Base-by-base conservation (phyloP, 2,329 filamentous ascomycete species). In the Immersiporthe knoxdaviesiana region DNA sequence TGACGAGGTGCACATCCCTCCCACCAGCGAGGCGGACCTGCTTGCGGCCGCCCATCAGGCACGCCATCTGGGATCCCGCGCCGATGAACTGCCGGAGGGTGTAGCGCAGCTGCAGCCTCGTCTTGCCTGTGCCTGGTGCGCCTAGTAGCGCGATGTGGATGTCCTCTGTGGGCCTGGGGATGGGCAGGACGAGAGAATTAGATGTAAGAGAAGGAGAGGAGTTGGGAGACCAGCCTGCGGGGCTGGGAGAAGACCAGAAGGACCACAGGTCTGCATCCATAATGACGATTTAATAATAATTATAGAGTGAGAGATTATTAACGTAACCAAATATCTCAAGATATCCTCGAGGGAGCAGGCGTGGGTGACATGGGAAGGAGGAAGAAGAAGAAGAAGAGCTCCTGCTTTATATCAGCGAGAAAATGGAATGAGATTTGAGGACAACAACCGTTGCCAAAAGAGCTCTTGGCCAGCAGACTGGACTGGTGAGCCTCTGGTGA, bases 81-180 rank as follows among this genome's bases (percentile, higher is more conserved):
- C 41, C 52, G 32, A 56, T 37, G 59, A 67, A 69, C 18, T 69
- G 68, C 11, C 64, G 68, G 6, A 69, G 64, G 27, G 68, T 69
- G 39, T 69, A 69, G 8, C 68, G 59, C 47, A 24, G 32, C 52
- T 69, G 68, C 8, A 69, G 68, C n/a, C 39, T 63, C 16, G 64
- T 69, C 37, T 69, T 69, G 0, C 68, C 68, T 30, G 59, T 59
- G 30, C 59, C 64, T 24, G 64, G 68, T 54, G 68, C 64, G 8
- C 68, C 68, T 24, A 69, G 39, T 50, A 69, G 18, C 5, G 67
- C 64, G 24, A 69, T 69, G 35, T 69, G 68, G 1, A 69, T 67
- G 12, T 69, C 68, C 64, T 69, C 68, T 14, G 64, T 37, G 3
- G 44, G 3, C n/a, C 67, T 69, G 32, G 59, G 37, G 10, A 44